Evolutionary conservation across 108 stramenopile genomes (phyloP), one percentile per base, ranked within the genome.

Genomic region (Mayamaea pseudoterrestris): DNA sequence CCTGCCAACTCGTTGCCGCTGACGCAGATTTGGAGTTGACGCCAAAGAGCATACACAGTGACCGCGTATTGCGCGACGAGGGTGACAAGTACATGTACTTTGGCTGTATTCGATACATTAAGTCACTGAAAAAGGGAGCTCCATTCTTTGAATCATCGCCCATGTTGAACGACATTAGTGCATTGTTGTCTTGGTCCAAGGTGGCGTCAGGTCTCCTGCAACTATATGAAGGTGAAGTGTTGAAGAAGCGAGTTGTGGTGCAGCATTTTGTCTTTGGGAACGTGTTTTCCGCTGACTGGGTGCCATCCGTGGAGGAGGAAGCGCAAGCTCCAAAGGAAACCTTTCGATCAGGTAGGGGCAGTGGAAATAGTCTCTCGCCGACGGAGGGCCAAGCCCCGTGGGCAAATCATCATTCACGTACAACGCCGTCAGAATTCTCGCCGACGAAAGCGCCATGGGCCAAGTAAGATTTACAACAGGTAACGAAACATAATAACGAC

Each of bases 251-350:
- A 43, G 90, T 85, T 25, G 95, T 96, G 14, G 88, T 96, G 5
- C 95, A 96, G 66, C 95, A 96, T 57, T 93, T 94, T 56, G 66
- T 96, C 14, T 96, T 96, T 63, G 90, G 92, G 29, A 80, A 72
- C 16, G 37, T 89, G 5, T 91, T 86, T 41, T 52, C 60, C 47
- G 73, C 73, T 12, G 63, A 60, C 36, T 90, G 81, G 81, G 60
- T 63, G 21, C 81, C 81, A 1, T 78, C 78, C 11, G 50, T 56
- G 42, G 44, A 44, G 8, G 41, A 31, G 29, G 63, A 66, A 17
- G 18, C 25, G 49, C 53, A 58, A 31, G 76, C 86, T 23, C 80
- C 81, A 5, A 59, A 55, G 9, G 50, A 63, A 22, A 80, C 70
- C 2, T 88, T 83, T 57, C 60, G 73, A 3, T 50, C 66, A 40